A percentile compares a stretch with the other conserved stretches of the same genome.
These are phyloP conservation scores for Malassezia vespertilionis DNA, from an alignment of 1,284 basidiomycete species.

Conservation along the genomic window DNA sequence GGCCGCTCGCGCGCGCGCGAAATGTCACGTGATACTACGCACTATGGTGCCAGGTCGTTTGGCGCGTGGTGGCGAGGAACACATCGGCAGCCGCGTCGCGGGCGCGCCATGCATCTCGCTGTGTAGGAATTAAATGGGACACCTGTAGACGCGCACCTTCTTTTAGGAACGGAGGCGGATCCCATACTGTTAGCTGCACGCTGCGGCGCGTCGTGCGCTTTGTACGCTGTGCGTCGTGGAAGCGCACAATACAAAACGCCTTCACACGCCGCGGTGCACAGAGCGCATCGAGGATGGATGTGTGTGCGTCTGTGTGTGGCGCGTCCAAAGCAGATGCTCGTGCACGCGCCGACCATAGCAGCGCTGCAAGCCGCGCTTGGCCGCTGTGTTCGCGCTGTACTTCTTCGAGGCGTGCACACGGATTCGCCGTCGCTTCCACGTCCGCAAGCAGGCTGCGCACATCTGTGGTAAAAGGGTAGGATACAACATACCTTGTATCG, in stretches of 20 bases:
- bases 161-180: slow-evolving; percentile 8
- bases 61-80: slow-evolving; percentile 11
- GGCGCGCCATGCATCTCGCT: slow-evolving; percentile 8
- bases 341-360: slow-evolving; percentile 6
- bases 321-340: slow-evolving; percentile 15
- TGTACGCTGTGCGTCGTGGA: slow-evolving; percentile 56
- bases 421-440: slow-evolving; percentile 13
- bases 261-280: slow-evolving; percentile 71
- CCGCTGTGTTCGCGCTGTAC: not conserved
- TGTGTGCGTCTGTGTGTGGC: slow-evolving; percentile 9
- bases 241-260: slow-evolving; percentile 66
- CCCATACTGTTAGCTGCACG: slow-evolving; percentile 33
- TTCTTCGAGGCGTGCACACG: slow-evolving; percentile 15
- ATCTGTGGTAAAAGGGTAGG: not conserved
- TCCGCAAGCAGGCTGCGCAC: slow-evolving; percentile 5
- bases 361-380: not conserved
- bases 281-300: slow-evolving; percentile 50
- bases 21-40: slow-evolving; percentile 10
- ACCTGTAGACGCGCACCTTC: slow-evolving; percentile 7
- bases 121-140: slow-evolving; percentile 6
- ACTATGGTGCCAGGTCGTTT: slow-evolving; percentile 1
- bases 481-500: not conserved
- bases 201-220: slow-evolving; percentile 17
- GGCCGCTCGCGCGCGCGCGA: slow-evolving; percentile 1
- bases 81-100: slow-evolving; percentile 6